A percentile compares a stretch with the other conserved stretches of the same genome.
phyloP scores from a whole-genome alignment of 768 basidiomycete species.

The Auricularia cornea region DNA sequence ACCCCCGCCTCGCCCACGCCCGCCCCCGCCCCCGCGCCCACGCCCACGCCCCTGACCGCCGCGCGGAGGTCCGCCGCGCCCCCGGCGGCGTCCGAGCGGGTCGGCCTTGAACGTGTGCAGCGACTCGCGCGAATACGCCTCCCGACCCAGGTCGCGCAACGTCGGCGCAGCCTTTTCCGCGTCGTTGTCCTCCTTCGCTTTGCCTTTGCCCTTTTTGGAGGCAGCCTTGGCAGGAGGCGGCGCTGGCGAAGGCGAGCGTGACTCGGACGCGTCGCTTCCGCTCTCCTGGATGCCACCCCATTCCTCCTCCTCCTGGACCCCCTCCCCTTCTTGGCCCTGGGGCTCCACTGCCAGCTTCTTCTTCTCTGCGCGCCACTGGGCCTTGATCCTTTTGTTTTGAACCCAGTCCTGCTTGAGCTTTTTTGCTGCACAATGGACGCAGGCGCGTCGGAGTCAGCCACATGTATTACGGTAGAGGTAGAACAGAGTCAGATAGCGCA shows the following conservation, averaged over 20 bases:
- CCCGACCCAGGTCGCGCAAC: slow-evolving; percentile 50
- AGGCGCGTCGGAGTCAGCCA: neutral
- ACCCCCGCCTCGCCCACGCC: slow-evolving; percentile 16
- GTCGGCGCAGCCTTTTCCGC: slow-evolving; percentile 17
- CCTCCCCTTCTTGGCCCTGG: slow-evolving; percentile 6
- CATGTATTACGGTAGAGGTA: neutral
- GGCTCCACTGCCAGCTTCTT: slow-evolving; percentile 39
- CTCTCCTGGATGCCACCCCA: slow-evolving; percentile 3
- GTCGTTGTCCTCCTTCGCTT: neutral
- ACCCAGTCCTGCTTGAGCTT: slow-evolving; percentile 78
- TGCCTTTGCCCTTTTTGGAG: slow-evolving; percentile 10
- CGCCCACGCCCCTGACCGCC: neutral
- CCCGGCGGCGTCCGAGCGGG: slow-evolving; percentile 25
- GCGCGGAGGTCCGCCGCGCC: too few relatives aligned
- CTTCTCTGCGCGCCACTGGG: slow-evolving; percentile 70
- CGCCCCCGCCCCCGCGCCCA: slow-evolving; percentile 6
- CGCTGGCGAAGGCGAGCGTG: neutral
- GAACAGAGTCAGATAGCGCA: slow-evolving; percentile 24
- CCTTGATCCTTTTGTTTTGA: slow-evolving; percentile 64
- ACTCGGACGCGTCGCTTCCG: neutral
- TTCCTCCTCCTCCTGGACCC: slow-evolving; percentile 2
- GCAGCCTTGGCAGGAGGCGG: slow-evolving; percentile 6
- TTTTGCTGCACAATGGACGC: slow-evolving; percentile 42
- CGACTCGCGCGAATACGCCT: slow-evolving; percentile 53
- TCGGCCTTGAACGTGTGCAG: slow-evolving; percentile 52